Conservation (phyloP, 2,329 filamentous ascomycete species). For the Botrytis fragariae region DNA sequence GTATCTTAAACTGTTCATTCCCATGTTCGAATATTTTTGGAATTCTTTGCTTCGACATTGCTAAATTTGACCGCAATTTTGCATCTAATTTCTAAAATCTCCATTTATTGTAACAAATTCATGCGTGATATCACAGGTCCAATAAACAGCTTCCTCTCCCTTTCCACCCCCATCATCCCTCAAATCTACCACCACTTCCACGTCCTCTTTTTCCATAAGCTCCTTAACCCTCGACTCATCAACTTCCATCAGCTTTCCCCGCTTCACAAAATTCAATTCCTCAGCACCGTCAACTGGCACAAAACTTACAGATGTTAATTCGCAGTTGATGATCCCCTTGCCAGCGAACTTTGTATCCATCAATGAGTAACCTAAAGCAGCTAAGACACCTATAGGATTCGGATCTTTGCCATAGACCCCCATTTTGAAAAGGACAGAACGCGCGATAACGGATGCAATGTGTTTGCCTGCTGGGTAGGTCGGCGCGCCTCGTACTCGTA, state of each 20-base stretch:
- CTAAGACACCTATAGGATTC: not conserved
- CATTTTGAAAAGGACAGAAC: not conserved
- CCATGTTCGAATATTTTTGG: not conserved
- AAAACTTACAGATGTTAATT: constrained; percentile 1
- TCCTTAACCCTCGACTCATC: not conserved
- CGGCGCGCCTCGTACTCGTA: not conserved
- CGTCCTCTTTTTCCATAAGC: not conserved
- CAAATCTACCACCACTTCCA: not conserved
- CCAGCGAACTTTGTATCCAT: not conserved
- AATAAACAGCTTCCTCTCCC: constrained; percentile 60
- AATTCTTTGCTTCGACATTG: not conserved
- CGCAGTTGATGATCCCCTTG: not conserved
- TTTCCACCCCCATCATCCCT: not conserved
- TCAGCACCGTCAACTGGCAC: not conserved
- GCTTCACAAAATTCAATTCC: not conserved
- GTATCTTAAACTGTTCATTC: not conserved
- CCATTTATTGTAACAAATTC: constrained; percentile 68
- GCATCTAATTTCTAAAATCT: constrained; percentile 55
- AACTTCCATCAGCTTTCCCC: not conserved
- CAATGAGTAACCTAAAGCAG: not conserved
- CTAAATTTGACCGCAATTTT: not conserved
- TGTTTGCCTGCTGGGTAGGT: not conserved
- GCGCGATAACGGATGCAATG: not conserved
- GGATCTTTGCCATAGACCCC: not conserved
- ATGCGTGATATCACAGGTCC: constrained; percentile 83